Evolutionary conservation across 495 filamentous ascomycete genomes (phyloP).

Genomic region (Corynascus novoguineensis): DNA sequence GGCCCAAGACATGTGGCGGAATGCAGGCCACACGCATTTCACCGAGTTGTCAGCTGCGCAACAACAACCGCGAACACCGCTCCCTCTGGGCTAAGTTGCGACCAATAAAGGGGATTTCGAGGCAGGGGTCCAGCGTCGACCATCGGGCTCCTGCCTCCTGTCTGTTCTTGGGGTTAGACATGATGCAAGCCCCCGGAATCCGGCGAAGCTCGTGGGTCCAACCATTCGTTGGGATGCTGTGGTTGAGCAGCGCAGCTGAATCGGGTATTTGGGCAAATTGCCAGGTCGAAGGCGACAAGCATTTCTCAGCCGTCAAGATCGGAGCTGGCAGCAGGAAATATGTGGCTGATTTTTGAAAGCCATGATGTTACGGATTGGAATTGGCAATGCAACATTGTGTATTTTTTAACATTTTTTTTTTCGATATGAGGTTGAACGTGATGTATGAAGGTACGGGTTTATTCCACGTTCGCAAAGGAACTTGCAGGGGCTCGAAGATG

Average conservation of each 20-base stretch:
- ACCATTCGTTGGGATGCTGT: neutral
- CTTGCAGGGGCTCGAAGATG: too few species aligned
- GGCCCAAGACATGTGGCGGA: constrained; percentile 15
- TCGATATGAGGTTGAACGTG: too few species aligned
- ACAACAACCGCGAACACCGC: constrained; percentile 6
- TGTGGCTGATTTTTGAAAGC: too few species aligned
- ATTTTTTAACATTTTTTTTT: too few species aligned
- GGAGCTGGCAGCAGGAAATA: neutral
- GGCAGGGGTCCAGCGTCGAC: neutral
- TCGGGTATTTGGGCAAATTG: neutral
- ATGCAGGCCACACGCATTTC: constrained; percentile 4
- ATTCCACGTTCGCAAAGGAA: too few species aligned
- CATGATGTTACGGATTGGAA: too few species aligned
- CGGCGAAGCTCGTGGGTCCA: neutral
- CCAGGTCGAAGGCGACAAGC: neutral
- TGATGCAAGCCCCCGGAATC: constrained; percentile 10
- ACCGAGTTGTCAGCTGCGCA: constrained; percentile 8
- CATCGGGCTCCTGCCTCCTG: neutral
- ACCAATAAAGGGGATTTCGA: constrained; percentile 1
- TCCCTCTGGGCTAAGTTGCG: neutral
- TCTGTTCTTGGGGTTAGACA: neutral
- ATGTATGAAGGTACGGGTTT: too few species aligned
- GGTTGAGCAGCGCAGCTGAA: neutral
- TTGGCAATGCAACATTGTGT: too few species aligned
- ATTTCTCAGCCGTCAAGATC: neutral